Percentiles rank a stretch among this genome's conserved stretches.
phyloP scores from a whole-genome alignment of 2,329 filamentous ascomycete genomes.

The Arthrocladium fulminans region DNA sequence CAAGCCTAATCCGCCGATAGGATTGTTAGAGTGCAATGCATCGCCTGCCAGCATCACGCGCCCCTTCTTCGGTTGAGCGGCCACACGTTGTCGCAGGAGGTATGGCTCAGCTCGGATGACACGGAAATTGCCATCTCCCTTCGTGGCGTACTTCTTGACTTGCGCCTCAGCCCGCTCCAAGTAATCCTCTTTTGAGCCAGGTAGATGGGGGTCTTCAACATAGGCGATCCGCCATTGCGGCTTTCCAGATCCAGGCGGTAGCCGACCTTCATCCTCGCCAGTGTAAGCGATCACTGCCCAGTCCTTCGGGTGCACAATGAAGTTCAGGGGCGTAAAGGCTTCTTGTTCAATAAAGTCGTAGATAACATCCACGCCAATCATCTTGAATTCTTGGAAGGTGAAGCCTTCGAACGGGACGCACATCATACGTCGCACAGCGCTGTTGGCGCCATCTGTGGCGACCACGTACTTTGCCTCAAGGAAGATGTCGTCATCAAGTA shows the following conservation, averaged over 20 bases:
- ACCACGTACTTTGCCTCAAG: constrained; percentile 10
- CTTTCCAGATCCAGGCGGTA: neutral
- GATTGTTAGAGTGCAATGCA: constrained; percentile 17
- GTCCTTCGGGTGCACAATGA: constrained; percentile 15
- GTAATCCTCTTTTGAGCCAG: constrained; percentile 2
- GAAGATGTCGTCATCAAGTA: constrained; percentile 5
- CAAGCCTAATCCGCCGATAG: constrained; percentile 18
- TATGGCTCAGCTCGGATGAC: constrained; percentile 13
- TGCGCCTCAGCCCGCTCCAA: constrained; percentile 5
- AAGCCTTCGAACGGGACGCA: constrained; percentile 19
- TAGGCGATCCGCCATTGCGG: constrained; percentile 12
- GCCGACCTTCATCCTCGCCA: constrained; percentile 8
- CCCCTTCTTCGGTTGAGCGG: constrained; percentile 11
- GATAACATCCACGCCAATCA: constrained; percentile 16
- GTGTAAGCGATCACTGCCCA: constrained; percentile 19
- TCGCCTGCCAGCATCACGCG: constrained; percentile 10
- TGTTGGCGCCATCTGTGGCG: constrained; percentile 13
- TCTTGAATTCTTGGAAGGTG: constrained; percentile 15
- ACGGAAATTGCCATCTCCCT: constrained; percentile 5
- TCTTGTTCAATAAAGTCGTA: constrained; percentile 15
- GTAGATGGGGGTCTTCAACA: constrained; percentile 8
- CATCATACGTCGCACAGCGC: constrained; percentile 5
- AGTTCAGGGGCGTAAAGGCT: constrained; percentile 13
- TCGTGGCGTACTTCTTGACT: constrained; percentile 5
- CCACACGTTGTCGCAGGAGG: constrained; percentile 10